Percentiles rank a stretch among this genome's conserved stretches.
Evolutionary conservation across 495 filamentous ascomycete genomes (phyloP).

Genomic region (Cairneyella variabilis): DNA sequence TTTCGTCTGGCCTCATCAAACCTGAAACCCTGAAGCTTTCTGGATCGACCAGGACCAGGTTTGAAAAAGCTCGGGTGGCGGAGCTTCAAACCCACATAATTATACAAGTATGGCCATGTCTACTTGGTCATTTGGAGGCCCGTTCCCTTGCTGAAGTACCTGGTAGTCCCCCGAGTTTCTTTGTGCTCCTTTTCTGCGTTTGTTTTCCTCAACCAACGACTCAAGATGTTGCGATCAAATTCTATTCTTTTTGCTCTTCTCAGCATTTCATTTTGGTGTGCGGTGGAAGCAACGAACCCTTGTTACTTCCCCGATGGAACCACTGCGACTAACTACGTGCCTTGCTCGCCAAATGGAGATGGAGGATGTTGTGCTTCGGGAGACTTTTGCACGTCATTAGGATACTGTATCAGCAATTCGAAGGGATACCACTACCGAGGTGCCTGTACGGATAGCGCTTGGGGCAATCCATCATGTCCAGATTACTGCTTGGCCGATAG

Average conservation of each 20-base stretch:
- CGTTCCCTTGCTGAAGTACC: no score
- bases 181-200: no score
- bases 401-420: conserved; percentile 9
- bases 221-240: no score
- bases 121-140: no score
- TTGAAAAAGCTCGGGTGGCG: no score
- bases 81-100: no score
- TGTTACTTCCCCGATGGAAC: conserved; percentile 8
- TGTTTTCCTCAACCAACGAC: no score
- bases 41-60: no score
- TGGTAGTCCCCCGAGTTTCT: no score
- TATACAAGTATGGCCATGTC: no score
- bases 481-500: conserved; percentile 9
- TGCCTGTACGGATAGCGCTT: conserved; percentile 8
- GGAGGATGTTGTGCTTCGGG: conserved; percentile 6
- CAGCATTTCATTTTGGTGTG: neutral
- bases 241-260: neutral
- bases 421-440: conserved; percentile 15
- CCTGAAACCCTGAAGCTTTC: no score
- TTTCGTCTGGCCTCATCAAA: no score
- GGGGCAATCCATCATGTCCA: conserved; percentile 7
- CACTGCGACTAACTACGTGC: conserved; percentile 1
- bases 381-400: conserved; percentile 11
- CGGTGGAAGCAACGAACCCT: neutral
- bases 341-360: conserved; percentile 12